These are phyloP conservation scores for Penicillium sp. DNA, from an alignment of 2,329 filamentous ascomycete genomes.

Conservation along the genomic window DNA sequence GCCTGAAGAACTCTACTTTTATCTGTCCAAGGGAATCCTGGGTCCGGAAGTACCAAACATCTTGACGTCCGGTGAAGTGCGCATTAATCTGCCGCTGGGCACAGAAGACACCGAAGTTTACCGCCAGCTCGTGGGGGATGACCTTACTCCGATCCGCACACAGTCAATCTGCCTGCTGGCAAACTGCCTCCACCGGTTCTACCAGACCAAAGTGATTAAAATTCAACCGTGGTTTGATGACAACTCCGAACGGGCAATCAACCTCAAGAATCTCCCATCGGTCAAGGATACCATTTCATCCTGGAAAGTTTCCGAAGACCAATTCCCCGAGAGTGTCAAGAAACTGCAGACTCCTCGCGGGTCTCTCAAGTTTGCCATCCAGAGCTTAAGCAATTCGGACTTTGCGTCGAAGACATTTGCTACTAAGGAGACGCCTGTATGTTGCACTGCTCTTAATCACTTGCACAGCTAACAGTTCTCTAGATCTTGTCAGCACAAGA, in stretches of 20 bases:
- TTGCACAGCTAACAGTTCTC: conserved; percentile 10
- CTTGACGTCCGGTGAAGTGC: conserved; percentile 75
- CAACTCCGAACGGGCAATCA: conserved; percentile 63
- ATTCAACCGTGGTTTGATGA: conserved; percentile 83
- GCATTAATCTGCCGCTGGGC: conserved; percentile 80
- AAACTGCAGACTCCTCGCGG: conserved; percentile 31
- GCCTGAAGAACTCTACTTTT: conserved; percentile 86
- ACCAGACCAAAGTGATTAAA: conserved; percentile 73
- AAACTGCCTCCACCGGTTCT: conserved; percentile 76
- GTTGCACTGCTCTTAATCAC: conserved; percentile 3
- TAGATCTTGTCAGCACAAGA: conserved; percentile 60
- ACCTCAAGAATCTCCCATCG: conserved; percentile 57
- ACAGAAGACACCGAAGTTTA: conserved; percentile 79
- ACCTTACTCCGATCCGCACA: conserved; percentile 72
- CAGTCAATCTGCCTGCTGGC: conserved; percentile 76
- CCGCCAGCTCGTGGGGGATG: conserved; percentile 70
- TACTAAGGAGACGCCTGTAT: conserved; percentile 50
- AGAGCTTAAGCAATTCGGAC: conserved; percentile 65
- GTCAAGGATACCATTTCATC: conserved; percentile 55
- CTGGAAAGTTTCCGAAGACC: conserved; percentile 70
- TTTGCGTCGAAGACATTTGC: conserved; percentile 69
- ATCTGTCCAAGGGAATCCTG: conserved; percentile 79
- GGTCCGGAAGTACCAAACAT: conserved; percentile 76
- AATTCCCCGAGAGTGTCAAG: conserved; percentile 45
- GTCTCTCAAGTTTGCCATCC: conserved; percentile 49